Conservation (phyloP, 2,329 filamentous ascomycete species). For the Ascochyta fabae region DNA sequence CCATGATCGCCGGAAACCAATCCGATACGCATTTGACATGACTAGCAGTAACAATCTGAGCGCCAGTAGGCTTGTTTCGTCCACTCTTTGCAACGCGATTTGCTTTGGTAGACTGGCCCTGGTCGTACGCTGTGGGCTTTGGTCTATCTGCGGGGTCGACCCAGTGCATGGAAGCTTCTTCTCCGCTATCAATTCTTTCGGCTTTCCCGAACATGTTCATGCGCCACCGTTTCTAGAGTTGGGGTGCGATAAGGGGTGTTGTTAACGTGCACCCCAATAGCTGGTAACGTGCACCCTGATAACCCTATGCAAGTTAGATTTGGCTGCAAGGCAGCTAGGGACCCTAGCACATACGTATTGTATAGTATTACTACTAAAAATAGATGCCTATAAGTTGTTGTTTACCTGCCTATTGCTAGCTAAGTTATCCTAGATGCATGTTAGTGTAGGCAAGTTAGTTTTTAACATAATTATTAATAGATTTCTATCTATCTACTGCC, state of each 20-base stretch:
- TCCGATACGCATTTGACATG: not conserved
- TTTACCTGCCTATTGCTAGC: too few relatives aligned
- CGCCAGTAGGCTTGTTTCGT: too few relatives aligned
- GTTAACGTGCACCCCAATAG: too few relatives aligned
- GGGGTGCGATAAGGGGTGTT: not conserved
- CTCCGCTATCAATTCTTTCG: not conserved
- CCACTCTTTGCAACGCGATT: not conserved
- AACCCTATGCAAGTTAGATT: too few relatives aligned
- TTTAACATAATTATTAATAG: too few relatives aligned
- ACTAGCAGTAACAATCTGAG: not conserved
- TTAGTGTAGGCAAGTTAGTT: too few relatives aligned
- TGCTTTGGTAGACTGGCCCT: not conserved
- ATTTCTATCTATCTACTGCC: too few relatives aligned
- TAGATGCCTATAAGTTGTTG: fast-evolving
- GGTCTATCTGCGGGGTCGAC: not conserved
- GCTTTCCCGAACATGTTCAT: conserved; percentile 2
- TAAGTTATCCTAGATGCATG: fast-evolving
- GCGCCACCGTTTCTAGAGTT: not conserved
- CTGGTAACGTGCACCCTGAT: too few relatives aligned
- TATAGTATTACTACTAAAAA: too few relatives aligned
- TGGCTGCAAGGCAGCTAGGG: too few relatives aligned
- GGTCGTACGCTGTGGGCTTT: not conserved
- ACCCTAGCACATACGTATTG: too few relatives aligned
- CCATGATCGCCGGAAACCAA: too few relatives aligned
- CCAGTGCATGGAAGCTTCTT: not conserved